These are phyloP conservation scores for Raffaelea arxii DNA, from an alignment of 2,329 filamentous ascomycete species.

Conservation along the genomic window DNA sequence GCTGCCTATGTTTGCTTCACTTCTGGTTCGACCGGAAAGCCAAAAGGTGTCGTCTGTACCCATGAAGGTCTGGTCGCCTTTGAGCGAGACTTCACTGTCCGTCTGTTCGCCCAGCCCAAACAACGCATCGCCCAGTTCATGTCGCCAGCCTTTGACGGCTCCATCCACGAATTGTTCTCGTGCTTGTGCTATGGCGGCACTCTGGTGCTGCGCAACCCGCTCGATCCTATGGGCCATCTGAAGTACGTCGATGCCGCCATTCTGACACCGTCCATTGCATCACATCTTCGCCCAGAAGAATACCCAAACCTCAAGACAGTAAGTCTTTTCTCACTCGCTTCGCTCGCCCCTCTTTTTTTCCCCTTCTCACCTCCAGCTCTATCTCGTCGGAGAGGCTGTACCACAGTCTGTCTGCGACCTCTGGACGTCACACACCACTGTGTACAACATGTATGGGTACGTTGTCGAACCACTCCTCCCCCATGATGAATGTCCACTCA, in stretches of 20 bases:
- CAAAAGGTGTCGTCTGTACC: slow-evolving; percentile 28
- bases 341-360: no score
- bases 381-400: slow-evolving; percentile 26
- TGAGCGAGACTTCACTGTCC: slow-evolving; percentile 20
- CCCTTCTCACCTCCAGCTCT: slow-evolving; percentile 10
- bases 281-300: not conserved
- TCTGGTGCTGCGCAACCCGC: slow-evolving; percentile 19
- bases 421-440: slow-evolving; percentile 18
- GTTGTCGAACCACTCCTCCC: not conserved
- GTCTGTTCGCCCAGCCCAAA: slow-evolving; percentile 22
- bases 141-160: slow-evolving; percentile 33
- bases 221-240: slow-evolving; percentile 22
- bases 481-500: not conserved
- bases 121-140: slow-evolving; percentile 27
- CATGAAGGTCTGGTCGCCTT: slow-evolving; percentile 27
- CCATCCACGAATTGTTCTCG: slow-evolving; percentile 29
- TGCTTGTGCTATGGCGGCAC: slow-evolving; percentile 28
- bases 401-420: slow-evolving; percentile 20
- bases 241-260: slow-evolving; percentile 20
- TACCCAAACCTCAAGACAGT: not conserved
- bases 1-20: slow-evolving; percentile 33
- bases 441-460: slow-evolving; percentile 33
- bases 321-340: not conserved
- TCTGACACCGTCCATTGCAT: slow-evolving; percentile 23
- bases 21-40: slow-evolving; percentile 31